Percentiles rank a stretch among this genome's conserved stretches.
phyloP scores from a whole-genome alignment of 805 yeast species.

The Candida suzukii region DNA sequence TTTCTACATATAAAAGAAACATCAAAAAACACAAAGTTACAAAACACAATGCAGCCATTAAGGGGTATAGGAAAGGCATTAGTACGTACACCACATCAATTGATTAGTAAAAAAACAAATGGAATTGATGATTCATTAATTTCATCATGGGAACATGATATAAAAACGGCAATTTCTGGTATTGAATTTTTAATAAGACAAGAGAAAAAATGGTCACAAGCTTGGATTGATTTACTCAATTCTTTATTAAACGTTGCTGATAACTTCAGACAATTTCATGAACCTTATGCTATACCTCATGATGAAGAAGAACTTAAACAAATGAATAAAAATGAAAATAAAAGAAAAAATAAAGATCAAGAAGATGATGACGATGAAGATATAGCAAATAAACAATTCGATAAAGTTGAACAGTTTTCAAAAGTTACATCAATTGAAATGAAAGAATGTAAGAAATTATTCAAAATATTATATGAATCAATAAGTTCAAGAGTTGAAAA shows the following conservation, averaged over 20 bases:
- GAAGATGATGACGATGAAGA: conserved; percentile 10
- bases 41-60: conserved; percentile 21
- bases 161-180: conserved; percentile 35
- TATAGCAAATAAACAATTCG: conserved; percentile 1
- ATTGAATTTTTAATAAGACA: conserved; percentile 31
- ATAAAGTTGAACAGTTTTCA: conserved; percentile 22
- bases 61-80: conserved; percentile 30
- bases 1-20: too few species aligned
- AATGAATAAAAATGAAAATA: too few species aligned
- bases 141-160: conserved; percentile 36
- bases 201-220: conserved; percentile 19
- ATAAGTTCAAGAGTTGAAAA: conserved; percentile 15
- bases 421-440: conserved; percentile 23
- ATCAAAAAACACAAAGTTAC: not conserved
- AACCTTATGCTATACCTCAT: conserved; percentile 30
- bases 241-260: conserved; percentile 25
- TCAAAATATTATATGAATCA: conserved; percentile 15
- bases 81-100: conserved; percentile 28
- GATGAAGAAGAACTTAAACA: conserved; percentile 10
- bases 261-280: conserved; percentile 27
- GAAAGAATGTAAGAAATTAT: conserved; percentile 20
- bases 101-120: conserved; percentile 23
- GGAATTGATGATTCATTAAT: conserved; percentile 31
- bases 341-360: too few species aligned
- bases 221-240: conserved; percentile 25